phyloP scores from a whole-genome alignment of 78 protist species.

The Bigelowiella natans region DNA sequence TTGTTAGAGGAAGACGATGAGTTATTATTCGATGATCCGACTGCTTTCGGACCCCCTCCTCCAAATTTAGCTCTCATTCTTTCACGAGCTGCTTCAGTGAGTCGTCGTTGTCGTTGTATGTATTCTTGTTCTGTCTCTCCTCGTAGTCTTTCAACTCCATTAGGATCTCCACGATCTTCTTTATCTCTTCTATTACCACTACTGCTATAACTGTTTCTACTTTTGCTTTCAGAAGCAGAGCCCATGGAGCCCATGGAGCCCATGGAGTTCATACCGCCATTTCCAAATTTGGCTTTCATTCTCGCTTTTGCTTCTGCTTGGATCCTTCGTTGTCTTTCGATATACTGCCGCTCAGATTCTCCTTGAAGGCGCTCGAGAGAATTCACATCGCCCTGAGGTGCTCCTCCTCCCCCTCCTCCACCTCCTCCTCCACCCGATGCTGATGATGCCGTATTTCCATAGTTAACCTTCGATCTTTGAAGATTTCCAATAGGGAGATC shows the following conservation, averaged over 20 bases:
- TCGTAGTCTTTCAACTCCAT: not conserved
- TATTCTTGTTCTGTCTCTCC: not conserved
- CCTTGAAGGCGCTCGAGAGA: not conserved
- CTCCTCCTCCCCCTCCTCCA: not conserved
- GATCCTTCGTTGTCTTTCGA: not conserved
- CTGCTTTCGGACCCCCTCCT: not conserved
- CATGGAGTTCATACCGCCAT: not conserved
- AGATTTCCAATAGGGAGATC: not conserved
- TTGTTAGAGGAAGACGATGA: too few relatives aligned
- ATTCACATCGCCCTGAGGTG: not conserved
- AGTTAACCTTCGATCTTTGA: not conserved
- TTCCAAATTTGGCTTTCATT: not conserved
- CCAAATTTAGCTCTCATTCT: not conserved
- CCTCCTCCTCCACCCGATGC: too few relatives aligned
- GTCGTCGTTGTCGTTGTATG: not conserved
- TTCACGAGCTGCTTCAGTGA: not conserved
- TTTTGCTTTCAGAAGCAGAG: too few relatives aligned
- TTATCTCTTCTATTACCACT: too few relatives aligned
- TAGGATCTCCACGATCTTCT: not conserved
- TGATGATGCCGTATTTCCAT: not conserved
- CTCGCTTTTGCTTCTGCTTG: not conserved
- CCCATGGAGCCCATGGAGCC: too few relatives aligned
- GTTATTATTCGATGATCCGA: too few relatives aligned
- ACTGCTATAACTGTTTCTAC: too few relatives aligned
- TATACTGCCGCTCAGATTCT: not conserved